Evolutionary conservation across 169 alveolate species (phyloP), one percentile per base, ranked within the genome.

Genomic region (Plasmodium vivax): DNA sequence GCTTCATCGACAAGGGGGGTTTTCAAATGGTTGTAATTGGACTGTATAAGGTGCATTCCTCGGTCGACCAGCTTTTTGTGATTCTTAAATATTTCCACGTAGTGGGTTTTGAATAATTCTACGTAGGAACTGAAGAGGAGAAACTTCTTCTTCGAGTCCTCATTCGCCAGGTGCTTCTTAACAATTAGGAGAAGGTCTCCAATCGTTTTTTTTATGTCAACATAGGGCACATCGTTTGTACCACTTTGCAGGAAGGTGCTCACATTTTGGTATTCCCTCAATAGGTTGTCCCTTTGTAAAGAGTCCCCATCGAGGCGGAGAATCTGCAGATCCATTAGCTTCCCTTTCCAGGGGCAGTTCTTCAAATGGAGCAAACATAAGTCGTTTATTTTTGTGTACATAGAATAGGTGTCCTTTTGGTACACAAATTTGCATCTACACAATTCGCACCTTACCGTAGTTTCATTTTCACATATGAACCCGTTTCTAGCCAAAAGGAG

Each of bases 321-420:
- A 43, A 90, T 32, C 9, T 81, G 47, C 71, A 90, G 38, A 38
- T 51, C 83, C 84, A 90, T 90, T 32, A 90, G 27, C n/a, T 41
- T 79, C 71, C 83, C 83, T 71, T 80, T 90, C 94, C 94, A 90
- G 12, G 92, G 94, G 47, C 94, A 90, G 43, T 80, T 90, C n/a
- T 90, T 72, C 45, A 32, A 23, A 36, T 90, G 94, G 19, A 90
- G 83, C 43, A 90, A 81, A 71, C 94, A 81, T 23, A 90, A 47
- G 83, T 90, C 92, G 71, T 82, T 90, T 80, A 90, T 90, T 45
- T 23, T 41, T 27, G 94, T 90, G 83, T 90, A 90, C 84, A 90
- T 82, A 6, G 94, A 90, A 90, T 90, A 90, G 23, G 83, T 80
- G 41, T 74, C 84, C 36, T 81, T 90, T 54, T 90, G 84, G 51